These are phyloP conservation scores for Monotropa hypopitys DNA, from an alignment of 179 eudicot genomes.

Conservation along the genomic window DNA sequence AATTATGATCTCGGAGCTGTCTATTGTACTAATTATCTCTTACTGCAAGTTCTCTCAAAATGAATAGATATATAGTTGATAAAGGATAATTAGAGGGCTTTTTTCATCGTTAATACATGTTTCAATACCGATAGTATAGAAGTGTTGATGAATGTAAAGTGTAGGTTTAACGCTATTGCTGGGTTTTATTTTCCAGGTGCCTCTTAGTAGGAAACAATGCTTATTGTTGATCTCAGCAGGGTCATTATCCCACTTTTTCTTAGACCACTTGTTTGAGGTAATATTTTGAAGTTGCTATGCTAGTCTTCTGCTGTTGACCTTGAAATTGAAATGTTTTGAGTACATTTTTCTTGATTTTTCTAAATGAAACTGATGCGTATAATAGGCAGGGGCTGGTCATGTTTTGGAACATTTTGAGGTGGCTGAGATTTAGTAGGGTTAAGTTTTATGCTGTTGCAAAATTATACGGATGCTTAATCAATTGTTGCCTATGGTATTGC, in stretches of 20 bases:
- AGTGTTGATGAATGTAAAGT: background rate
- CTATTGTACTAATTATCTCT: background rate
- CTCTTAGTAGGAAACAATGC: slow-evolving; percentile 60
- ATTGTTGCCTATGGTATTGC: no score
- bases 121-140: background rate
- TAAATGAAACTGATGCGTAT: background rate
- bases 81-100: background rate
- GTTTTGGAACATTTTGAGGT: background rate
- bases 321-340: background rate
- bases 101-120: background rate
- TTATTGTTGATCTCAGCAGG: slow-evolving; percentile 63
- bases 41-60: background rate
- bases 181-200: slow-evolving; percentile 33
- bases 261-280: slow-evolving; percentile 67
- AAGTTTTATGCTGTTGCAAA: background rate
- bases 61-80: background rate
- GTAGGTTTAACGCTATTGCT: background rate
- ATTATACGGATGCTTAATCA: background rate
- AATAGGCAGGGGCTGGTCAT: background rate
- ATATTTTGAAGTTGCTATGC: background rate
- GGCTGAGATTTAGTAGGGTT: slow-evolving; percentile 1
- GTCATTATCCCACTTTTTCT: slow-evolving; percentile 46
- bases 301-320: background rate
- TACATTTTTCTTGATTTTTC: background rate
- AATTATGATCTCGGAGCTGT: background rate